phyloP scores from a whole-genome alignment of 768 basidiomycete species.

The Trametes sanguinea region DNA sequence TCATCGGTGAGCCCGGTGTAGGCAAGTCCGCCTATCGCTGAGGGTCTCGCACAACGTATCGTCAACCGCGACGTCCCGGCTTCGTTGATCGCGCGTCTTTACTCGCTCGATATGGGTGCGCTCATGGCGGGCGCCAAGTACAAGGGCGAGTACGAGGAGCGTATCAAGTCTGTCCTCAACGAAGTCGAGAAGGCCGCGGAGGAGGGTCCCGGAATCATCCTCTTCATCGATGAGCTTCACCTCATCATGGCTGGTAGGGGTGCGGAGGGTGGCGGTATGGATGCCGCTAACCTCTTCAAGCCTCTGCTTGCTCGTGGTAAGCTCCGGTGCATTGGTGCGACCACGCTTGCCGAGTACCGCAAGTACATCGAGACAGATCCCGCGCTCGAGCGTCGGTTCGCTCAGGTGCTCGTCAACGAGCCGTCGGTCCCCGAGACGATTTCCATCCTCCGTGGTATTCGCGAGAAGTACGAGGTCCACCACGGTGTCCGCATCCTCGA shows the following conservation, averaged over 20 bases:
- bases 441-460: conserved; percentile 90
- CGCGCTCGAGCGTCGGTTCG: conserved; percentile 88
- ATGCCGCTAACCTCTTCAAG: conserved; percentile 90
- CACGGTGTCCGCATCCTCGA: conserved; percentile 91
- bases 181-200: conserved; percentile 90
- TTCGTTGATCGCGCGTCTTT: conserved; percentile 70
- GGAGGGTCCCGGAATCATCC: conserved; percentile 76
- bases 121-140: conserved; percentile 92
- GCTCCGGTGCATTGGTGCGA: conserved; percentile 80
- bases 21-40: conserved; percentile 95
- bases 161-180: conserved; percentile 87
- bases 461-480: conserved; percentile 87
- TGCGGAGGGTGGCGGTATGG: conserved; percentile 86
- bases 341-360: conserved; percentile 88
- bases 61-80: conserved; percentile 90
- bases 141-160: conserved; percentile 97
- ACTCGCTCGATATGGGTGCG: conserved; percentile 92
- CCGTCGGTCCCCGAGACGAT: conserved; percentile 89
- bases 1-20: conserved; percentile 93
- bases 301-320: conserved; percentile 89
- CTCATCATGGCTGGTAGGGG: conserved; percentile 92
- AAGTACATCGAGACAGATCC: conserved; percentile 94
- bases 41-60: conserved; percentile 94
- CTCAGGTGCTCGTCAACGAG: conserved; percentile 92
- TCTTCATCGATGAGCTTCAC: conserved; percentile 95